Conservation (phyloP, 2,329 filamentous ascomycete genomes). For the Paracamarosporium sp. region DNA sequence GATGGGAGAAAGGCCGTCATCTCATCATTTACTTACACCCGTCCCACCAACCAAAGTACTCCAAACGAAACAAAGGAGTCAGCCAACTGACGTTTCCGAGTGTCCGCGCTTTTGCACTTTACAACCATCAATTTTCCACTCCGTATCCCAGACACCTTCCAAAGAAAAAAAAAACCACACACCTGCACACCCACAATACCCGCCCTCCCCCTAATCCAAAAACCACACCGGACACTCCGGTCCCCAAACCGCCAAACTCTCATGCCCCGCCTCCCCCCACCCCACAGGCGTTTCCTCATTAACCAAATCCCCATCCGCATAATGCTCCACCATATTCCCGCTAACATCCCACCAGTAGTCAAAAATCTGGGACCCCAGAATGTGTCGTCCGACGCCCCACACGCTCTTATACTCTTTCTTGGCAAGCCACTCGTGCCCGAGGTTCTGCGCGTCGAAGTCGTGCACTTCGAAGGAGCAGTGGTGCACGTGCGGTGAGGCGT, state of each 20-base stretch:
- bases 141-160: no score
- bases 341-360: constrained; percentile 74
- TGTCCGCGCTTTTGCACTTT: no score
- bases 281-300: constrained; percentile 61
- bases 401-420: constrained; percentile 68
- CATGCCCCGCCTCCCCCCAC: constrained; percentile 49
- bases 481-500: constrained; percentile 62
- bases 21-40: no score
- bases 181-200: no score
- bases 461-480: constrained; percentile 74
- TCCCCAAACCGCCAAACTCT: constrained; percentile 52
- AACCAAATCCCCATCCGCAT: constrained; percentile 73
- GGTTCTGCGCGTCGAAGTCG: constrained; percentile 71
- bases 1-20: no score
- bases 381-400: constrained; percentile 75
- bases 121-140: no score
- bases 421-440: constrained; percentile 73
- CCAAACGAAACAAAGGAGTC: no score
- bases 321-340: constrained; percentile 72
- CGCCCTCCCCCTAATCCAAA: constrained; percentile 34
- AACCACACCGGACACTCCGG: constrained; percentile 49
- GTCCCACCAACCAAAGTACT: no score
- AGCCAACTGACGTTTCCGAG: no score
- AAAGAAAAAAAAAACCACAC: no score
- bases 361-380: constrained; percentile 74